Base-by-base conservation (phyloP, 352 stramenopile genomes). In the Pythium aphanidermatum region DNA sequence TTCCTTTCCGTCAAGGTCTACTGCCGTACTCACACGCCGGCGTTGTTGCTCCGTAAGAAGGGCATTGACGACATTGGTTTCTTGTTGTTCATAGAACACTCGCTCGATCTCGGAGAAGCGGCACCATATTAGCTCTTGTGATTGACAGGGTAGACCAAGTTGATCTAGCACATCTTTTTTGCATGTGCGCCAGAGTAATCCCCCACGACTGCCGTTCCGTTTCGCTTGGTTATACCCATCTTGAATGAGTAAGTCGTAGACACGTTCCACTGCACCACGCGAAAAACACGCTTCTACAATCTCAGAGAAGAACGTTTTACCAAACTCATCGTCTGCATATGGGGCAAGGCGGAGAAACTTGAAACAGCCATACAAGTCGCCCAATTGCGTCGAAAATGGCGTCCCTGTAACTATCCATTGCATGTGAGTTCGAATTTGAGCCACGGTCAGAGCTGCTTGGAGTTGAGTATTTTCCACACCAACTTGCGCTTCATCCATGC, bases 401-500 rank as follows among this genome's bases (percentile, higher is more conserved):
- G 91, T 97, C 13, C 92, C 92, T 7, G 75, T 94, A 17, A 97
- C 79, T 25, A 86, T 75, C 92, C 92, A 98, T 45, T 79, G 68
- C 29, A 82, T 66, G 13, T 73, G 37, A 5, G 68, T 64, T 2
- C 61, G 55, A 3, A 98, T 54, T 30, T 80, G 68, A 2, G 83
- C 56, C 17, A 94, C 78, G 41, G 95, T 96, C 39, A 88, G 51
- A 14, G 91, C 87, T 7, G 85, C 79, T 41, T 81, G 56, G 5
- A 85, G 55, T n/a, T 69, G 65, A 1, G 65, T 68, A 38, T 81
- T 85, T 56, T 97, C 84, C 2, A 97, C 82, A 10, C 74, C 72
- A 11, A 95, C 65, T 60, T 98, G 92, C 2, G 91, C 91, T 75
- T 98, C 92, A 47, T 98, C 91, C 51, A 97, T 87, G 39, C 74